Evolutionary conservation across 2,329 filamentous ascomycete genomes (phyloP).

Genomic region (Teratosphaeriaceae sp.): DNA sequence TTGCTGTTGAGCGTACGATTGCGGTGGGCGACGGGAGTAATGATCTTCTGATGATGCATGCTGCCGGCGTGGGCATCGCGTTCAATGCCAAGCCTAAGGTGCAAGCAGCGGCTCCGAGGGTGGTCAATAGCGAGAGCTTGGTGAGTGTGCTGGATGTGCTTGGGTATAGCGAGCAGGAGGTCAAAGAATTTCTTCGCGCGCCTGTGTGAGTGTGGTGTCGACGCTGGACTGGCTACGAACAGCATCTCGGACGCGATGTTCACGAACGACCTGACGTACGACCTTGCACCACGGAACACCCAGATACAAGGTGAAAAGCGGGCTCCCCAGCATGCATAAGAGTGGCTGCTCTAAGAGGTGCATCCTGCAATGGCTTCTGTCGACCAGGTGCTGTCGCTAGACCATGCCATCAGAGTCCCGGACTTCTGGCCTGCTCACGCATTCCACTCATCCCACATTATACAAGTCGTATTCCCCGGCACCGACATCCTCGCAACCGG

Average conservation of each 20-base stretch:
- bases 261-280: too few relatives aligned
- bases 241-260: too few relatives aligned
- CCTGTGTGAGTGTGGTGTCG: too few relatives aligned
- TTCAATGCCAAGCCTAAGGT: slow-evolving; percentile 81
- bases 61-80: slow-evolving; percentile 69
- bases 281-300: too few relatives aligned
- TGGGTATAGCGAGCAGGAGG: slow-evolving; percentile 38
- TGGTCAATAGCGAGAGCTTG: slow-evolving; percentile 64
- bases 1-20: slow-evolving; percentile 60
- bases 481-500: slow-evolving; percentile 7
- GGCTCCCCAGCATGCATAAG: too few relatives aligned
- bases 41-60: slow-evolving; percentile 71
- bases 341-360: too few relatives aligned
- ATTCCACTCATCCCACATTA: slow-evolving; percentile 9
- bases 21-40: slow-evolving; percentile 79
- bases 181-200: slow-evolving; percentile 9
- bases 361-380: too few relatives aligned
- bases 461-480: slow-evolving; percentile 11
- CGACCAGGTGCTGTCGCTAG: too few relatives aligned
- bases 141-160: slow-evolving; percentile 68
- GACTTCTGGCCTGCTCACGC: background rate
- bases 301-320: too few relatives aligned
- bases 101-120: slow-evolving; percentile 66
- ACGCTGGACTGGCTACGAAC: too few relatives aligned
- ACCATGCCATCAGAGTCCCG: too few relatives aligned